Evolutionary conservation across 257 asterid genomes (phyloP).

Genomic region (Leptodermis oblonga): DNA sequence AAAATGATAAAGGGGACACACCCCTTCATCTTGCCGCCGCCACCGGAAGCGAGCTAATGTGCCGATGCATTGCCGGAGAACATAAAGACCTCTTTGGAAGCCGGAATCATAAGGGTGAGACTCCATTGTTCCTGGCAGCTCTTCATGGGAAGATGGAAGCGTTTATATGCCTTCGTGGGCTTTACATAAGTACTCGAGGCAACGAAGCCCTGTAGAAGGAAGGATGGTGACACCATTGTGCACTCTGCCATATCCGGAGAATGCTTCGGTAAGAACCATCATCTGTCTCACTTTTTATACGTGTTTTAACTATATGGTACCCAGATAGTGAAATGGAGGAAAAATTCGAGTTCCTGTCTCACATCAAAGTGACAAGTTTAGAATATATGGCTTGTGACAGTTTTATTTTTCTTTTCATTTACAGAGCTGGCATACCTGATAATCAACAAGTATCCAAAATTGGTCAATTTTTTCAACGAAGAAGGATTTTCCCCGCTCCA

Average conservation of each 20-base stretch:
- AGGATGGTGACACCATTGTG: constrained; percentile 38
- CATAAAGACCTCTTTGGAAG: constrained; percentile 12
- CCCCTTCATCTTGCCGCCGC: constrained; percentile 50
- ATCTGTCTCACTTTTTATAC: neutral
- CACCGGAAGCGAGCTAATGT: constrained; percentile 26
- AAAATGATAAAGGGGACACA: constrained; percentile 37
- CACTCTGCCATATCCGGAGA: constrained; percentile 40
- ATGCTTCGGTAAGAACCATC: constrained; percentile 30
- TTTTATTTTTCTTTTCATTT: neutral
- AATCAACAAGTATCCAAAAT: constrained; percentile 16
- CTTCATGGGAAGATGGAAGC: constrained; percentile 26
- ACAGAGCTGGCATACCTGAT: constrained; percentile 40
- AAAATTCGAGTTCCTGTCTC: no score
- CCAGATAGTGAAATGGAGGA: no score
- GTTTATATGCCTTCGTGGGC: constrained; percentile 16
- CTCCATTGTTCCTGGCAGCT: constrained; percentile 46
- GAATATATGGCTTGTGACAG: no score
- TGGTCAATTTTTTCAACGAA: constrained; percentile 24
- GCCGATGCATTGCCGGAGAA: constrained; percentile 12
- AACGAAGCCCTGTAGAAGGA: constrained; percentile 18
- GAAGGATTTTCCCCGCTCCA: constrained; percentile 52
- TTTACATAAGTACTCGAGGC: neutral
- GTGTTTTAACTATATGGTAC: no score
- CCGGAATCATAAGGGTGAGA: constrained; percentile 33
- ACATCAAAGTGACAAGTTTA: no score